phyloP scores from a whole-genome alignment of 345 rosid genomes.

The Eucalyptus erythrocorys region DNA sequence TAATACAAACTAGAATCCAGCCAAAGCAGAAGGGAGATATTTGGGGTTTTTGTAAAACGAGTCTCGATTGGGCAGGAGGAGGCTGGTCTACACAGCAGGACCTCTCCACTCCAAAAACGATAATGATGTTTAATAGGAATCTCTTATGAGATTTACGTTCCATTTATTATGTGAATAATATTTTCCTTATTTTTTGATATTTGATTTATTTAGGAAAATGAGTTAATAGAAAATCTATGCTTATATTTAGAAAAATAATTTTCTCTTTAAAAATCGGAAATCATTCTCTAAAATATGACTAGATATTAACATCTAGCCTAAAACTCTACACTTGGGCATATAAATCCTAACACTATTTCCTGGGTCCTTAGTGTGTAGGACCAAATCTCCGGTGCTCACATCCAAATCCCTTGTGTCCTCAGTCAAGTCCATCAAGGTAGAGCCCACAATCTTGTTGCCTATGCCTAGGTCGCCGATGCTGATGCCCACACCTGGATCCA shows the following conservation, averaged over 20 bases:
- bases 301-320: neutral
- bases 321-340: too few relatives aligned
- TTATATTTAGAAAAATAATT: too few relatives aligned
- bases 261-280: rapidly evolving
- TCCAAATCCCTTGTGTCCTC: neutral
- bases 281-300: too few relatives aligned
- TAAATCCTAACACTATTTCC: neutral
- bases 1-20: neutral
- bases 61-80: neutral
- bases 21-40: neutral
- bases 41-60: neutral
- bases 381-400: neutral
- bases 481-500: neutral
- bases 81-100: neutral
- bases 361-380: rapidly evolving
- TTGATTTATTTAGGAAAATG: too few relatives aligned
- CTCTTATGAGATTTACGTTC: neutral
- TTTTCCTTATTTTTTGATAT: too few relatives aligned
- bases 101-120: neutral
- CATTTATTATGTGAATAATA: too few relatives aligned
- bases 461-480: neutral
- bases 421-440: neutral
- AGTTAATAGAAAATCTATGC: neutral
- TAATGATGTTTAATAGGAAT: neutral
- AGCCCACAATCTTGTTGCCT: neutral